Base-by-base conservation (phyloP, 306 rosid genomes). In the Datisca glomerata region DNA sequence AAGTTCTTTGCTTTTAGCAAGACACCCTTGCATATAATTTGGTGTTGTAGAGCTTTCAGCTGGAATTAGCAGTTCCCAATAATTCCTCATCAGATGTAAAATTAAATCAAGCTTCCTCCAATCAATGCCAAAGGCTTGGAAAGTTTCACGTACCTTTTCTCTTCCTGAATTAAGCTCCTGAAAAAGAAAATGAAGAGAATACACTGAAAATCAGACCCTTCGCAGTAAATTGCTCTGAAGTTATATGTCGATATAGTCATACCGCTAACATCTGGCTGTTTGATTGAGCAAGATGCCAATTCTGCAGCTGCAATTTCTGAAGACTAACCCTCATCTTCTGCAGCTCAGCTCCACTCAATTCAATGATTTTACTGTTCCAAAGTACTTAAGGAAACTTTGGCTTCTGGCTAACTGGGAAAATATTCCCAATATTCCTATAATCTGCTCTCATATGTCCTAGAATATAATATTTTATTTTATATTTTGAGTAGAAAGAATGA, bases 121-220 rank as follows among this genome's bases (percentile, higher is more conserved):
- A 58, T 10, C 21, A 24, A 31, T 10, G 40, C 18, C 16, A 8
- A 18, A 45, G 15, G 12, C 38, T 34, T 13, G 22, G n/a, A 29
- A 28, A 25, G 24, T 29, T 7, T 18, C 9, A 29, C 63, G 65
- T 66, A 79, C 96, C 66, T 37, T 79, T 8, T 87, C 85, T 61
- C 70, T 82, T 66, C 85, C 85, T 41, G 65, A 60, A 64, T 82
- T 79, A 69, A 82, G 64, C 63, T 87, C 94, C 93, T 81, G 78
- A 56, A 64, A 47, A 52, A 51, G 41, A n/a, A 35, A 57, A 28
- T 27, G 56, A 9, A 65, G 7, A 21, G 11, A 24, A 17, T 38
- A 18, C 56, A 15, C n/a, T 18, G 22, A 11, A 18, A 24, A 22
- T 3, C 21, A 11, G 6, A 14, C 14, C 10, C 8, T 33, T 6